Conservation (phyloP, 495 filamentous ascomycete species). For the Daldinia vernicosa region DNA sequence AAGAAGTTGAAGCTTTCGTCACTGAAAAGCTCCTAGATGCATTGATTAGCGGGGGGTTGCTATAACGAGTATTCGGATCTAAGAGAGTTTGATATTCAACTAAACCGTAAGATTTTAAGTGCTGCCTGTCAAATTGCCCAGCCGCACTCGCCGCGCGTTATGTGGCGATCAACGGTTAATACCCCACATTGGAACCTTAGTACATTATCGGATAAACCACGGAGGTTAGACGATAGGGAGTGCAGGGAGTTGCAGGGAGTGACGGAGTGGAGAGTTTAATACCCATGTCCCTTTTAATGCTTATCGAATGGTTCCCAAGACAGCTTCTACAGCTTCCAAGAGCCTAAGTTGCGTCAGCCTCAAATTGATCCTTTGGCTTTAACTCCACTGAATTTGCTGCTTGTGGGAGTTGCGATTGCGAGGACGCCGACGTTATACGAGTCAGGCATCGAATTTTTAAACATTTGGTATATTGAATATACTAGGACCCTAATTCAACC, state of each 20-base stretch:
- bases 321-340: conserved; percentile 23
- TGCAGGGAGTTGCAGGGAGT: too few species aligned
- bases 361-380: conserved; percentile 8
- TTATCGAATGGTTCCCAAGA: conserved; percentile 26
- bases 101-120: neutral
- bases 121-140: conserved; percentile 1
- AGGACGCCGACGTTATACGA: conserved; percentile 19
- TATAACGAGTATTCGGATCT: neutral
- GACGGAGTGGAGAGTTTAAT: neutral
- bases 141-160: conserved; percentile 30
- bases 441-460: conserved; percentile 10
- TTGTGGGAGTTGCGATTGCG: conserved; percentile 20
- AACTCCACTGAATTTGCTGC: conserved; percentile 11
- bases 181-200: conserved; percentile 12
- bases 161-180: conserved; percentile 31
- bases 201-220: conserved; percentile 2
- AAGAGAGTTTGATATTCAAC: neutral
- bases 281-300: conserved; percentile 9
- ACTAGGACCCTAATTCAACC: neutral
- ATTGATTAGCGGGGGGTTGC: neutral
- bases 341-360: conserved; percentile 40
- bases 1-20: conserved; percentile 26
- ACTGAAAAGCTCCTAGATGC: conserved; percentile 21
- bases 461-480: neutral
- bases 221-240: conserved; percentile 1